phyloP scores from a whole-genome alignment of 139 green algal species.

The Coelastrella sp. region DNA sequence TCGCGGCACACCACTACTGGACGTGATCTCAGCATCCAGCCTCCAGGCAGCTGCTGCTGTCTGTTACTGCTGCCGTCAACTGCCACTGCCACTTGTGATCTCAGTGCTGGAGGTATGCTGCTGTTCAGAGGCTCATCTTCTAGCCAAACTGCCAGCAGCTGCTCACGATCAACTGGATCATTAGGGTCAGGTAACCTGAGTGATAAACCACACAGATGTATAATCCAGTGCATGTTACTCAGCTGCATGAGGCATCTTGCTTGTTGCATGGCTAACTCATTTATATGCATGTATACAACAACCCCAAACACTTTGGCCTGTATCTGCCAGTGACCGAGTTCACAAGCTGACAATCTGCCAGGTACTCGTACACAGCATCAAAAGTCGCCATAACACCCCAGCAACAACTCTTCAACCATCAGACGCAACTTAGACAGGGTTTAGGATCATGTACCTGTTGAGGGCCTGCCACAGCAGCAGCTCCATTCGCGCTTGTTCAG shows the following conservation, averaged over 20 bases:
- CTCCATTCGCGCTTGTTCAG: neutral
- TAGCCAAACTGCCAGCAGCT: conserved; percentile 8
- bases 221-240: neutral
- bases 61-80: neutral
- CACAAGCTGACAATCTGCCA: too few relatives aligned
- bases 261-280: too few relatives aligned
- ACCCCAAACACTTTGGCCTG: too few relatives aligned
- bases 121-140: conserved; percentile 23
- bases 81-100: neutral
- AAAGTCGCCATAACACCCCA: neutral
- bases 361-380: neutral
- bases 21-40: neutral
- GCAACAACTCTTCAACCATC: neutral
- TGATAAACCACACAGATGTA: neutral
- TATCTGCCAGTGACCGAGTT: too few relatives aligned
- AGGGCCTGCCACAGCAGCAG: conserved; percentile 21
- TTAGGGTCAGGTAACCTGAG: neutral
- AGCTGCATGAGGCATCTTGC: neutral
- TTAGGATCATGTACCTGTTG: neutral
- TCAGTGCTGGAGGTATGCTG: neutral
- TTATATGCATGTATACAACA: too few relatives aligned
- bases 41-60: conserved; percentile 14
- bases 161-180: neutral
- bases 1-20: neutral
- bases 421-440: neutral